A percentile compares a stretch with the other conserved stretches of the same genome.
Evolutionary conservation across 2,329 filamentous ascomycete genomes (phyloP).

Genomic region (Hawksworthiomyces lignivorus): DNA sequence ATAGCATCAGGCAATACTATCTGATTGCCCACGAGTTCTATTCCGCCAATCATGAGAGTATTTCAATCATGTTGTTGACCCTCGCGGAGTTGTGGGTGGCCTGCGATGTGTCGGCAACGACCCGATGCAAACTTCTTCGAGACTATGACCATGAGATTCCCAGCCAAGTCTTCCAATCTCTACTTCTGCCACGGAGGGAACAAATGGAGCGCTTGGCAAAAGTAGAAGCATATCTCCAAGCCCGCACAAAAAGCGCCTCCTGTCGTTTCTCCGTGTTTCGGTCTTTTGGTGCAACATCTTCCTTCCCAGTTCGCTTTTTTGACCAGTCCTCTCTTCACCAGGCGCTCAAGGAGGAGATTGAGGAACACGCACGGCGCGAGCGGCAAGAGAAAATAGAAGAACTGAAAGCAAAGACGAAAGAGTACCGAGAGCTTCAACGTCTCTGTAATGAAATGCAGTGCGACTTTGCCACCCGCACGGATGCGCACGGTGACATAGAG

Average conservation of each 20-base stretch:
- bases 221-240: constrained; percentile 40
- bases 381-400: constrained; percentile 5
- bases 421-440: constrained; percentile 23
- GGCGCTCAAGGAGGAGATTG: constrained; percentile 27
- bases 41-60: constrained; percentile 31
- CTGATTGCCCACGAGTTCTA: constrained; percentile 25
- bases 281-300: constrained; percentile 23
- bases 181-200: constrained; percentile 34
- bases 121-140: constrained; percentile 30
- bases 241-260: constrained; percentile 20
- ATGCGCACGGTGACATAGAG: not conserved
- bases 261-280: constrained; percentile 26
- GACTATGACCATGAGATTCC: constrained; percentile 42
- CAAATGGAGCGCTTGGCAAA: constrained; percentile 38
- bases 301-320: constrained; percentile 43
- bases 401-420: constrained; percentile 22
- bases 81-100: constrained; percentile 52
- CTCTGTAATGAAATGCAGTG: constrained; percentile 18
- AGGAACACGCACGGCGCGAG: constrained; percentile 24
- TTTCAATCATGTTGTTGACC: constrained; percentile 49
- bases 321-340: constrained; percentile 34
- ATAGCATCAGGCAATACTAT: constrained; percentile 28
- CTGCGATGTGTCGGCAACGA: constrained; percentile 39
- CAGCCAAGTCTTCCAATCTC: constrained; percentile 27
- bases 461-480: not conserved